Conservation (phyloP, 2,329 filamentous ascomycete species). For the Tolypocladium ophioglossoides region DNA sequence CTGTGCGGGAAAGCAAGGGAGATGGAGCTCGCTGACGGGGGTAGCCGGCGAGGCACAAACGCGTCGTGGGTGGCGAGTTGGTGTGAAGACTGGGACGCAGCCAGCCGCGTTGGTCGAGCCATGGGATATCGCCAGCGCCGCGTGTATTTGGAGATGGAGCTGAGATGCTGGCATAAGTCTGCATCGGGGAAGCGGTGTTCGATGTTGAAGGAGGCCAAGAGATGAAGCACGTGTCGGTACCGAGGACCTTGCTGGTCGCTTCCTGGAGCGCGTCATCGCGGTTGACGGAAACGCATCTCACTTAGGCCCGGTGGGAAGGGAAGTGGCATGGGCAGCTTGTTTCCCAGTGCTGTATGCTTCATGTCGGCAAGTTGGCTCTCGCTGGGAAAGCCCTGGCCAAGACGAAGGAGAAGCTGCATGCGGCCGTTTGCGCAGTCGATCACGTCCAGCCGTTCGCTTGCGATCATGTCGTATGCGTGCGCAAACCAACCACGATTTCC, state of each 20-base stretch:
- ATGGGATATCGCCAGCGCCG: background rate
- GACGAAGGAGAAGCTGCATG: background rate
- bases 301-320: background rate
- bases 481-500: background rate
- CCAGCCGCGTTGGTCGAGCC: constrained; percentile 17
- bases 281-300: too few species aligned
- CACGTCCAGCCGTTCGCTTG: background rate
- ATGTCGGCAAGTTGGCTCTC: background rate
- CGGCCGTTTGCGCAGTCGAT: background rate
- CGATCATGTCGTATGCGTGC: background rate
- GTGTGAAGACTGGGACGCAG: constrained; percentile 7
- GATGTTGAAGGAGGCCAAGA: background rate
- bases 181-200: background rate
- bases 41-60: constrained; percentile 7
- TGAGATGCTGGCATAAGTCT: constrained; percentile 3
- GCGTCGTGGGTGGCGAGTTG: constrained; percentile 8
- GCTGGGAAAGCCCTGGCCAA: background rate
- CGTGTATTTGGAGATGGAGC: background rate
- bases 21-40: constrained; percentile 14
- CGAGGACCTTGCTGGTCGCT: background rate
- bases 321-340: background rate
- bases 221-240: background rate
- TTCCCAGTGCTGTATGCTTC: background rate
- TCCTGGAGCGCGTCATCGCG: background rate
- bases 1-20: constrained; percentile 16